Percentiles rank a stretch among this genome's conserved stretches.
phyloP scores from a whole-genome alignment of 2,329 filamentous ascomycete species.

The Talaromyces sp. region DNA sequence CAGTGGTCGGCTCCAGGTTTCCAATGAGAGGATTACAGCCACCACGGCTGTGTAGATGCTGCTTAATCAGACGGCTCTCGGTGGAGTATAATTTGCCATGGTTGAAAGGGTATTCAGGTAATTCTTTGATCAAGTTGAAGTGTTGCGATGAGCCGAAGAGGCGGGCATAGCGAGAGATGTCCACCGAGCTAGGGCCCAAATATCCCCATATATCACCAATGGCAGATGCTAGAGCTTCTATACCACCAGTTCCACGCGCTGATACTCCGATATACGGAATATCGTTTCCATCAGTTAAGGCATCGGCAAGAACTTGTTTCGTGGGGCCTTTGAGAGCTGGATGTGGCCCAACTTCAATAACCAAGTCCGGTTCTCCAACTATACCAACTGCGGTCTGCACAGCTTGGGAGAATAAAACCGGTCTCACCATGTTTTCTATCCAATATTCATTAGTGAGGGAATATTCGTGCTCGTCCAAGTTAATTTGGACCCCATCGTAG shows the following conservation, averaged over 20 bases:
- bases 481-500: neutral
- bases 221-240: constrained; percentile 1
- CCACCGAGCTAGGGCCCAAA: constrained; percentile 11
- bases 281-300: neutral
- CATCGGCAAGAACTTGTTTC: constrained; percentile 12
- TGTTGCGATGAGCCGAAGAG: neutral
- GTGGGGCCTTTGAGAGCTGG: constrained; percentile 24
- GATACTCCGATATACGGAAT: constrained; percentile 15
- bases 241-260: constrained; percentile 9
- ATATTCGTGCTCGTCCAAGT: neutral
- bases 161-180: constrained; percentile 5
- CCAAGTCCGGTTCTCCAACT: constrained; percentile 11
- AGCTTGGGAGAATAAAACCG: constrained; percentile 29
- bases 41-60: neutral
- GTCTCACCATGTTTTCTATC: constrained; percentile 28
- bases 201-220: constrained; percentile 17
- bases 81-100: constrained; percentile 12
- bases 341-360: constrained; percentile 29
- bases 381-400: constrained; percentile 11
- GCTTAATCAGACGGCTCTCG: constrained; percentile 15
- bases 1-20: neutral
- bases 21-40: neutral
- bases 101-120: constrained; percentile 19
- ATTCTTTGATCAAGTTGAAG: neutral
- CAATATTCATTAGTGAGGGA: constrained; percentile 24